Evolutionary conservation across 495 filamentous ascomycete genomes (phyloP), one percentile per base, ranked within the genome.

Genomic region (Chaetomidium leptoderma): DNA sequence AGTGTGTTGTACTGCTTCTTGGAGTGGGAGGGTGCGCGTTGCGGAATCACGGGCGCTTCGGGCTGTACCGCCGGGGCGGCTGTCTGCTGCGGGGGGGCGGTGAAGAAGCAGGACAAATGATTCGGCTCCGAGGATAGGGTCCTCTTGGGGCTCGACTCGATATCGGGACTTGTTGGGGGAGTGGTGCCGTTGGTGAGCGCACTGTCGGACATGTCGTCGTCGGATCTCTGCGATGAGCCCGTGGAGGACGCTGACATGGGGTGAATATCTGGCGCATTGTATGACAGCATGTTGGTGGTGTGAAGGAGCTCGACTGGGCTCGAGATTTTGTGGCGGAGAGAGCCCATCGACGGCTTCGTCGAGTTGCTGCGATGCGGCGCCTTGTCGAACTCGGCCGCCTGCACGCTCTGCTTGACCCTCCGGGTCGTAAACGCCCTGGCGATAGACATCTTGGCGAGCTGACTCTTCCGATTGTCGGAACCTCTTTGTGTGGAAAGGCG

Each of bases 271-370:
- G 93, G 95, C 11, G 93, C 91, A 65, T 92, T 91, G 79, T 93
- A 96, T 17, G 89, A 88, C 17, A 96, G 85, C 85, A 92, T 90
- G 70, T 97, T 98, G 57, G 95, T 97, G 4, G 95, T 96, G 19
- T 92, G 95, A 27, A 96, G 73, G 43, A 98, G 78, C 70, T 89
- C 85, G 45, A 97, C 78, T 3, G 93, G 93, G 11, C 79, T 82
- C 19, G 93, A 98, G 66, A 98, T 98, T 74, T 93, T 81, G 63
- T 76, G 64, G 55, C 81, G 76, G 58, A 81, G 75, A 5, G 72
- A 66, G 19, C 63, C 52, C 40, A 65, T 58, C 21, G 66, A 64
- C 9, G 62, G 65, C 64, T 74, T 79, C 1, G 70, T 74, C 11
- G 77, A 78, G 56, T 76, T 73, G 63, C 73, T 77, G 53, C 77